Evolutionary conservation across 2,329 filamentous ascomycete genomes (phyloP).

Genomic region (Trichoderma pleuroti): DNA sequence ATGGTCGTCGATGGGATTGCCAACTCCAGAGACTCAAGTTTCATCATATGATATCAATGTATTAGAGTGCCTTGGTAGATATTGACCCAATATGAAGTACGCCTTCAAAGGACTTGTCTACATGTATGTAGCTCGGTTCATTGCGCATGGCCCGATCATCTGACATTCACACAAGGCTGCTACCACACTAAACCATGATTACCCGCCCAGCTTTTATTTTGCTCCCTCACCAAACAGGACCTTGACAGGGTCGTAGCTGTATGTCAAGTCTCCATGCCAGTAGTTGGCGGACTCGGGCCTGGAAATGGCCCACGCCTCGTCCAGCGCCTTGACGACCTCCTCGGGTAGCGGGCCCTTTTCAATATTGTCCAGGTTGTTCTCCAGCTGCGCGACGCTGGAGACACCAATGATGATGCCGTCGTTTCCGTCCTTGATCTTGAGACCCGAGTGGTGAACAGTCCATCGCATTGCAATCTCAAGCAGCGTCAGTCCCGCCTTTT

Average conservation of each 20-base stretch:
- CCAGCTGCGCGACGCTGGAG: constrained; percentile 55
- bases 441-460: constrained; percentile 65
- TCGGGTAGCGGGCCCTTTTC: constrained; percentile 72
- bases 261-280: constrained; percentile 60
- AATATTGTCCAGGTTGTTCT: constrained; percentile 54
- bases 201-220: constrained; percentile 32
- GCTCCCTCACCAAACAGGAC: constrained; percentile 52
- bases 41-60: neutral
- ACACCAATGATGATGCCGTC: constrained; percentile 61
- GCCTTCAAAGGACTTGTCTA: too few relatives aligned
- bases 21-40: neutral
- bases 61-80: too few relatives aligned
- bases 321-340: constrained; percentile 70
- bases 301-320: constrained; percentile 71
- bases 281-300: constrained; percentile 56
- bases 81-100: neutral
- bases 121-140: too few relatives aligned
- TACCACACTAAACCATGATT: too few relatives aligned
- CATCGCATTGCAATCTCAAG: constrained; percentile 73
- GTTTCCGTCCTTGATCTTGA: constrained; percentile 50
- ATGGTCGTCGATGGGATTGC: neutral
- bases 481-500: constrained; percentile 65
- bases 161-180: neutral
- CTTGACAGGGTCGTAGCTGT: constrained; percentile 62
- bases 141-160: neutral